A percentile compares a stretch with the other conserved stretches of the same genome.
Evolutionary conservation across 305 asterid genomes (phyloP).

Genomic region (Caryopteris hybrid): DNA sequence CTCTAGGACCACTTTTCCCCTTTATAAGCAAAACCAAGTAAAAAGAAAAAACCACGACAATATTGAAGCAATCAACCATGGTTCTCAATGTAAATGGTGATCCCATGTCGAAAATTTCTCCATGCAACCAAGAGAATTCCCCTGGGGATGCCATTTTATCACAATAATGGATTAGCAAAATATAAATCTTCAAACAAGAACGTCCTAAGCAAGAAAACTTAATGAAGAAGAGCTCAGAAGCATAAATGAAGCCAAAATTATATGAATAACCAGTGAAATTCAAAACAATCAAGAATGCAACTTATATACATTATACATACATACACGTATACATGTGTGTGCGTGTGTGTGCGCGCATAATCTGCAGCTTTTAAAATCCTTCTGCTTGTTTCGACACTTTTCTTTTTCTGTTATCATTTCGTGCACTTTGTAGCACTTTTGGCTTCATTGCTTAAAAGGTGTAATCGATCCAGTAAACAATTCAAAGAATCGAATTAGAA

Average conservation of each 20-base stretch:
- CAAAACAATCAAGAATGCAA: not conserved
- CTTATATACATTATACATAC: not conserved
- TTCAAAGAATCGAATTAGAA: no score
- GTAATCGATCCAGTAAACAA: not conserved
- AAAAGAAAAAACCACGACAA: slow-evolving; percentile 30
- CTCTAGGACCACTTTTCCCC: slow-evolving; percentile 16
- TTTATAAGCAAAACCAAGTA: slow-evolving; percentile 26
- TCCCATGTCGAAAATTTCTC: slow-evolving; percentile 28
- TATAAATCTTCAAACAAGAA: not conserved
- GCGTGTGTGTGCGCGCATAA: no score
- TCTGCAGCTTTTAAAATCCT: no score
- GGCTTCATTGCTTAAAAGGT: not conserved
- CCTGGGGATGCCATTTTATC: slow-evolving; percentile 37
- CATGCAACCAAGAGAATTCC: slow-evolving; percentile 30
- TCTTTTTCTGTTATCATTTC: not conserved
- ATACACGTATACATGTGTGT: no score
- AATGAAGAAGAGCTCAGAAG: no score
- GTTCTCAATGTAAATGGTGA: slow-evolving; percentile 27
- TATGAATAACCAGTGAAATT: no score
- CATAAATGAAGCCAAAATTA: no score
- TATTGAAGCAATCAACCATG: slow-evolving; percentile 36
- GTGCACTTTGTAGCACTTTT: not conserved
- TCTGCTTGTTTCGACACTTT: not conserved
- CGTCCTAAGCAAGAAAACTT: not conserved
- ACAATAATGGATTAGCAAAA: not conserved